Base-by-base conservation (phyloP, 495 filamentous ascomycete species). In the Neurospora africana region DNA sequence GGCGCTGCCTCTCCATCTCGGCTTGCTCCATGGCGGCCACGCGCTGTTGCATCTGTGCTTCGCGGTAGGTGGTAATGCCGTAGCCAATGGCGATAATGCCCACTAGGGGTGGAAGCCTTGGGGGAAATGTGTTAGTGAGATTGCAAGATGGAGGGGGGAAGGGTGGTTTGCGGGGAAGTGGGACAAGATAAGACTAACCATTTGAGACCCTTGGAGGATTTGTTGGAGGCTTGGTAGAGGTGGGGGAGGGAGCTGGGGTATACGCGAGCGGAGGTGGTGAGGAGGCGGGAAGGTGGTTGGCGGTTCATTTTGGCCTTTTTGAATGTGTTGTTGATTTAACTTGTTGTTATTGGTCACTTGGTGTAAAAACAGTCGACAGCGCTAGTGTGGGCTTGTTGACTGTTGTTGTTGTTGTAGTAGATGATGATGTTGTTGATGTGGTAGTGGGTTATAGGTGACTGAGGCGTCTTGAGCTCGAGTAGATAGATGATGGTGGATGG, bases 181-280 rank as follows among this genome's bases (percentile, higher is more conserved):
- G 44, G 68, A 68, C 39, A 40, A 40, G 39, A 6, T 17, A 40
- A 40, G 5, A 17, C 78, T 65, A 70, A 83, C 82, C 82, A 77
- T 79, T 79, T 81, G 69, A 79, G 78, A 72, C 79, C 75, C 69
- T 79, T 76, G 19, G 78, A 68, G 2, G 73, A 61, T 61, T 68
- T 27, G 71, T 72, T 71, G 33, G 76, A 70, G 68, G 73, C 72
- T 35, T 77, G 81, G 76, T 80, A 75, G 33, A 85, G 72, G 68
- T 78, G 78, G 65, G 82, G 82, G 37, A 85, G 82, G 74, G 81
- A 80, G 70, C 75, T 75, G 2, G 83, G 83, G 75, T 85, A 76
- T 1, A 85, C 83, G 35, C 82, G 81, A 33, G 83, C 79, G 0
- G 79, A 78, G 68, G 82, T 81, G 21, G 81, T 80, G 74, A 85